Evolutionary conservation across 345 rosid species (phyloP).

Genomic region (Gossypium stocksii): DNA sequence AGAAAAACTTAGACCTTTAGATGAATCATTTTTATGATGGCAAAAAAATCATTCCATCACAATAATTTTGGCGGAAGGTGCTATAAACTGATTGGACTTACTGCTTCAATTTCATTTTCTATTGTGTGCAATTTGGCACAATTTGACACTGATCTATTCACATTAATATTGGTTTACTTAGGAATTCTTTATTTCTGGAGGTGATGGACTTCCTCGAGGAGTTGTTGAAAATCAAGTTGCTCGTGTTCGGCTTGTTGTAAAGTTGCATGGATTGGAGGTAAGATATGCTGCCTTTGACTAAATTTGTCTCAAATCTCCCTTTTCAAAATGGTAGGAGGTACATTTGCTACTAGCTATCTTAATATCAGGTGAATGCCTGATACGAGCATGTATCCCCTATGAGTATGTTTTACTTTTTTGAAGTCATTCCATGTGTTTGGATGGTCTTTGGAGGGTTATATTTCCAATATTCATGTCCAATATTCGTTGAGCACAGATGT

Average conservation of each 20-base stretch:
- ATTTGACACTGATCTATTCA: not conserved
- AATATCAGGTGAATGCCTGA: not conserved
- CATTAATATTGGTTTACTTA: conserved; percentile 19
- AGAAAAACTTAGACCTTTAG: not conserved
- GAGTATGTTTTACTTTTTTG: not conserved
- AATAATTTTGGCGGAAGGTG: not conserved
- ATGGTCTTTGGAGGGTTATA: not conserved
- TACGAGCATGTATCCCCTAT: not conserved
- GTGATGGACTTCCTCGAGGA: conserved; percentile 97
- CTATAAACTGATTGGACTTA: not conserved
- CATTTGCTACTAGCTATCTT: not conserved
- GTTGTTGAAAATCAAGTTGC: conserved; percentile 94
- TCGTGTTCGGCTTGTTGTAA: conserved; percentile 69
- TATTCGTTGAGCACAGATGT: not conserved
- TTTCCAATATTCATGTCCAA: not conserved
- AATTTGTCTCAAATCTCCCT: not conserved
- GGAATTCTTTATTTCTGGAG: conserved; percentile 97
- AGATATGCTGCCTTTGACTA: conserved; percentile 6
- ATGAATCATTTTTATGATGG: not conserved
- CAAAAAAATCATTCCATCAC: not conserved
- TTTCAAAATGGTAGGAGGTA: not conserved
- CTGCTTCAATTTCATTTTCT: not conserved
- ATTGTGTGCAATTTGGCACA: not conserved
- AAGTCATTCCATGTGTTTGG: not conserved
- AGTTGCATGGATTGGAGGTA: conserved; percentile 83